Evolutionary conservation across 1,284 basidiomycete genomes (phyloP).

Genomic region (Farysia itapuensis): DNA sequence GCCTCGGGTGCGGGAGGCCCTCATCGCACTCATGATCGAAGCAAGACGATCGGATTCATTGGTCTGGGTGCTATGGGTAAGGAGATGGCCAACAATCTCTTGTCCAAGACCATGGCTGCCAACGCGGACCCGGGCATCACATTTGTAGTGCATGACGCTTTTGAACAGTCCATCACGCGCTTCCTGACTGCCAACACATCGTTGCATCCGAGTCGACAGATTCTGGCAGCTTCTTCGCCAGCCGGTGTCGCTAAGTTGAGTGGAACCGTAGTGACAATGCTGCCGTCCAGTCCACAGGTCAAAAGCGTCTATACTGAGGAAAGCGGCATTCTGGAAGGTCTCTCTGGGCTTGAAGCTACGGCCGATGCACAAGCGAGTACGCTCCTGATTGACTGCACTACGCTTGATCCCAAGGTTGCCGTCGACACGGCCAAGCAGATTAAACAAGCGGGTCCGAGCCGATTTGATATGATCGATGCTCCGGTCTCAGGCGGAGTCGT

Average conservation of each 20-base stretch:
- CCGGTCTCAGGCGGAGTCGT: constrained; percentile 88
- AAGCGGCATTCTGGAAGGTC: constrained; percentile 61
- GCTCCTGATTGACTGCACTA: constrained; percentile 83
- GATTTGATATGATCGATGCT: constrained; percentile 75
- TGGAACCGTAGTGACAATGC: constrained; percentile 76
- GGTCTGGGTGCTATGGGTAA: constrained; percentile 54
- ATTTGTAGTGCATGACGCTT: constrained; percentile 46
- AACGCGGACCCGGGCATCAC: constrained; percentile 26
- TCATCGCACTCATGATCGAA: constrained; percentile 17
- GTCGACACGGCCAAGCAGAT: constrained; percentile 69
- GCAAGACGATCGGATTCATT: constrained; percentile 55
- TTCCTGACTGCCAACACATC: constrained; percentile 46
- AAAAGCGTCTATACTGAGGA: constrained; percentile 69
- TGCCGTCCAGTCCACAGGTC: constrained; percentile 82
- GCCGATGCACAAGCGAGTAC: constrained; percentile 60
- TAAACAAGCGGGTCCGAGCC: constrained; percentile 61
- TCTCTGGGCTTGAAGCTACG: constrained; percentile 10
- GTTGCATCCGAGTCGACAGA: constrained; percentile 46
- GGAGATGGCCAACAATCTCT: constrained; percentile 51
- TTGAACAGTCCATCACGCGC: constrained; percentile 48
- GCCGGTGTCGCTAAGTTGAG: constrained; percentile 64
- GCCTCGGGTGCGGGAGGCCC: constrained; percentile 1
- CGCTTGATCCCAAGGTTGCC: constrained; percentile 75
- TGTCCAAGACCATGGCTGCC: constrained; percentile 41
- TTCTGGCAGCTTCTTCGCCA: constrained; percentile 54